Percentiles rank a stretch among this genome's conserved stretches.
Evolutionary conservation across 2,329 filamentous ascomycete genomes (phyloP).

Genomic region (Aureobasidium pullulans): DNA sequence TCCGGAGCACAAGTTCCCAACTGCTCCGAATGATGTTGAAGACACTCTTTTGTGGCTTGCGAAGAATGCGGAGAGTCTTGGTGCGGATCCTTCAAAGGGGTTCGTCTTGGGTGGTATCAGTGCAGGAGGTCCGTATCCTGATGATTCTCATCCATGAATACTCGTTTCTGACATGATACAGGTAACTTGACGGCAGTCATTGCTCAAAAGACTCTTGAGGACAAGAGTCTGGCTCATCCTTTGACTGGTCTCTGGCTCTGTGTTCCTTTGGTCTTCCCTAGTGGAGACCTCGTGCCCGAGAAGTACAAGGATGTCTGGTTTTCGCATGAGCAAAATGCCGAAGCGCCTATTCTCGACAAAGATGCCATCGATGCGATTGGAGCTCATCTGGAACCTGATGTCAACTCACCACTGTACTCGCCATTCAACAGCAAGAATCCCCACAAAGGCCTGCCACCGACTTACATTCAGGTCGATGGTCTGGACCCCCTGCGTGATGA

Average conservation of each 20-base stretch:
- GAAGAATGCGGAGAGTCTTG: conserved; percentile 32
- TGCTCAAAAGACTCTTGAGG: conserved; percentile 35
- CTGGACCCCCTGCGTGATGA: conserved; percentile 48
- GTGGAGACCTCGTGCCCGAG: conserved; percentile 27
- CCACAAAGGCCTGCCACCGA: conserved; percentile 34
- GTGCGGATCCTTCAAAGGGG: conserved; percentile 36
- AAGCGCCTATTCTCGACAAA: conserved; percentile 29
- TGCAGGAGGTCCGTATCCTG: conserved; percentile 31
- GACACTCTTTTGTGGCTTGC: conserved; percentile 41
- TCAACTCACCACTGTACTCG: conserved; percentile 19
- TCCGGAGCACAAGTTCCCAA: conserved; percentile 41
- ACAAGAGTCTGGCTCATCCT: conserved; percentile 32
- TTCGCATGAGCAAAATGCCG: conserved; percentile 36
- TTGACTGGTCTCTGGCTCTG: conserved; percentile 42
- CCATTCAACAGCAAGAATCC: conserved; percentile 28
- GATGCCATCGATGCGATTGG: conserved; percentile 23
- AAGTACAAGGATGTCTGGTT: conserved; percentile 34
- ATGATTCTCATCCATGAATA: fast-evolving
- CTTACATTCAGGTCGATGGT: conserved; percentile 46
- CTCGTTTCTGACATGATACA: background rate
- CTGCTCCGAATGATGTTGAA: conserved; percentile 37
- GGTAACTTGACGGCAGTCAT: conserved; percentile 32
- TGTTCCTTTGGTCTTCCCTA: conserved; percentile 33
- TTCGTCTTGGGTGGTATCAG: conserved; percentile 46
- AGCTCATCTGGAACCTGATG: conserved; percentile 12